Conservation (phyloP, 495 filamentous ascomycete genomes). For the Lepraria neglecta region DNA sequence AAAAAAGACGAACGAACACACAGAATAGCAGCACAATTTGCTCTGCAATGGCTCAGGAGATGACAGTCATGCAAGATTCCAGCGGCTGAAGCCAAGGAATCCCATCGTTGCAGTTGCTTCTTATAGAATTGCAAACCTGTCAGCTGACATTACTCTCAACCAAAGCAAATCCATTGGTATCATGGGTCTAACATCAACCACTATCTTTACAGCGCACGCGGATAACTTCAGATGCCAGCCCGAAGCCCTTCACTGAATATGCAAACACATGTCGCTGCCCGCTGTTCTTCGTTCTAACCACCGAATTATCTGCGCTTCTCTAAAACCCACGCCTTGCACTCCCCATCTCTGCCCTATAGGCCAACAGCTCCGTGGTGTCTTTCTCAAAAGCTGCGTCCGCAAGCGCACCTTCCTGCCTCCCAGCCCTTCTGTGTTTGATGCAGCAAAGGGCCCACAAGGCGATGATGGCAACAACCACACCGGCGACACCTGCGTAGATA, state of each 20-base stretch:
- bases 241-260: neutral
- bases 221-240: constrained; percentile 6
- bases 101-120: neutral
- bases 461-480: constrained; percentile 45
- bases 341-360: constrained; percentile 38
- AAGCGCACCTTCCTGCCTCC: constrained; percentile 54
- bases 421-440: constrained; percentile 59
- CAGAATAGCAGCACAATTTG: too few relatives aligned
- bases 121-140: neutral
- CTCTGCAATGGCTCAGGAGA: too few relatives aligned
- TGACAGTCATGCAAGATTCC: too few relatives aligned
- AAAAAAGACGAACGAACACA: too few relatives aligned
- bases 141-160: neutral
- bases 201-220: neutral
- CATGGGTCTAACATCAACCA: neutral
- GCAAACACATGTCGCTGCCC: neutral
- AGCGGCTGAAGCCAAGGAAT: neutral
- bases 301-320: neutral
- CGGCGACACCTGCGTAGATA: constrained; percentile 49
- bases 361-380: constrained; percentile 59
- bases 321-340: neutral
- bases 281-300: neutral
- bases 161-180: neutral
- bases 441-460: constrained; percentile 52
- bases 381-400: constrained; percentile 49